Percentiles rank a stretch among this genome's conserved stretches.
These are phyloP conservation scores for Nigrograna mackinnonii DNA, from an alignment of 2,329 filamentous ascomycete genomes.

Conservation along the genomic window DNA sequence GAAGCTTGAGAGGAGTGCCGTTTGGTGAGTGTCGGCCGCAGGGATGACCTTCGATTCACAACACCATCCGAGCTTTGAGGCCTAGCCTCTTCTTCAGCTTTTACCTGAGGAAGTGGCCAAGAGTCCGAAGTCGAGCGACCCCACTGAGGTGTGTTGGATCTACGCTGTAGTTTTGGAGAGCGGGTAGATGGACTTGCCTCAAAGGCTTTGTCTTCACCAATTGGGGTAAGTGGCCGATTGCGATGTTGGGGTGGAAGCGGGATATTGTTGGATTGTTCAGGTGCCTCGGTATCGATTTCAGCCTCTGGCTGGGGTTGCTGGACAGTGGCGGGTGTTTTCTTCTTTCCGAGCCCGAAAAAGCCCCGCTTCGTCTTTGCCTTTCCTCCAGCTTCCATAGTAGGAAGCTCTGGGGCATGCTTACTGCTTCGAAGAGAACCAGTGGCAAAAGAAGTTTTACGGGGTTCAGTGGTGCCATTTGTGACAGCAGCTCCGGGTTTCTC, in stretches of 20 bases:
- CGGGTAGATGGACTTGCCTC: conserved; percentile 31
- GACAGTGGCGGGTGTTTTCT: conserved; percentile 39
- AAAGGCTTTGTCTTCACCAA: conserved; percentile 36
- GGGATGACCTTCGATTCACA: conserved; percentile 19
- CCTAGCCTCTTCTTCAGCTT: conserved; percentile 23
- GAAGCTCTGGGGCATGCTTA: conserved; percentile 36
- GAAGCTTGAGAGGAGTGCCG: conserved; percentile 27
- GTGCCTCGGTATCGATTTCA: neutral
- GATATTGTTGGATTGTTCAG: conserved; percentile 18
- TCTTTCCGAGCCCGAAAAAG: conserved; percentile 63
- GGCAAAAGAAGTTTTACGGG: conserved; percentile 35
- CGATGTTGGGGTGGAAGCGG: conserved; percentile 31
- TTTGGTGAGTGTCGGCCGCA: conserved; percentile 19
- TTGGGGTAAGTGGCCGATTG: conserved; percentile 33
- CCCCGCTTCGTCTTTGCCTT: conserved; percentile 45
- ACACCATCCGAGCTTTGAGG: conserved; percentile 37
- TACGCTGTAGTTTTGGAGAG: conserved; percentile 54
- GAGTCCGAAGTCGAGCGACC: conserved; percentile 39
- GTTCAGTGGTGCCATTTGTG: conserved; percentile 17
- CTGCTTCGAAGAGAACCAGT: conserved; percentile 44
- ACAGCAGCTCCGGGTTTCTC: conserved; percentile 36
- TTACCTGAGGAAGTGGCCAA: conserved; percentile 50
- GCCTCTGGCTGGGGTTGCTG: neutral
- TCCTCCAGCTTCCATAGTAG: conserved; percentile 27
- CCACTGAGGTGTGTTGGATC: conserved; percentile 41